Evolutionary conservation across 1,139 yeast genomes (phyloP).

Genomic region (Saccharomycopsis hybrid): DNA sequence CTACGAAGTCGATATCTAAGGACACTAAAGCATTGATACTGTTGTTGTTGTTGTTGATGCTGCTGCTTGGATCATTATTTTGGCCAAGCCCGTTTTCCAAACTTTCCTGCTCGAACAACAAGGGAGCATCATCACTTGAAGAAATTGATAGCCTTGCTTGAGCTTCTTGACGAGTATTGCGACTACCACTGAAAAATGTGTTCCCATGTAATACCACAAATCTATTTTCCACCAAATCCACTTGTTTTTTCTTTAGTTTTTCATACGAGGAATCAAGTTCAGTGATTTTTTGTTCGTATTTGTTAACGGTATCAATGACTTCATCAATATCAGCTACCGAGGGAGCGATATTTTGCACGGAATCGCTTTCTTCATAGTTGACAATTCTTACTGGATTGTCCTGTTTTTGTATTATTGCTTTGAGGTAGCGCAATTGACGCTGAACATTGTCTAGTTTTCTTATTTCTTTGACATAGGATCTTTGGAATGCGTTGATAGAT

Average conservation of each 20-base stretch:
- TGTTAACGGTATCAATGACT: slow-evolving; percentile 33
- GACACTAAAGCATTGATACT: slow-evolving; percentile 7
- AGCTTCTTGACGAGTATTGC: slow-evolving; percentile 6
- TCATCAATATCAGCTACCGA: slow-evolving; percentile 36
- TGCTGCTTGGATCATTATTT: neutral
- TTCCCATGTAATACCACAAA: slow-evolving; percentile 41
- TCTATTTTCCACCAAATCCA: slow-evolving; percentile 40
- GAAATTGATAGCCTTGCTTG: slow-evolving; percentile 24
- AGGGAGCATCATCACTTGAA: slow-evolving; percentile 38
- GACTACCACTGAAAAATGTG: slow-evolving; percentile 29
- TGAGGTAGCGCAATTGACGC: slow-evolving; percentile 45
- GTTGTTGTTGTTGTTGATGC: neutral
- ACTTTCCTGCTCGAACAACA: slow-evolving; percentile 26
- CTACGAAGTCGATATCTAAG: slow-evolving; percentile 37
- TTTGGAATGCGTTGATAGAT: slow-evolving; percentile 72
- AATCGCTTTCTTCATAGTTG: slow-evolving; percentile 13
- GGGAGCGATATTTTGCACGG: slow-evolving; percentile 13
- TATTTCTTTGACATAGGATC: slow-evolving; percentile 79
- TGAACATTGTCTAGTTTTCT: slow-evolving; percentile 59
- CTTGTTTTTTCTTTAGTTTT: slow-evolving; percentile 32
- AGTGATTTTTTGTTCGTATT: slow-evolving; percentile 38
- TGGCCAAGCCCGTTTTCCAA: slow-evolving; percentile 26
- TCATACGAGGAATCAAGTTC: slow-evolving; percentile 40
- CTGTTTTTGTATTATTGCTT: slow-evolving; percentile 27
- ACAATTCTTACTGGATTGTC: slow-evolving; percentile 19